Conservation (phyloP, 352 stramenopile species). For the Phytopythium delawarense region DNA sequence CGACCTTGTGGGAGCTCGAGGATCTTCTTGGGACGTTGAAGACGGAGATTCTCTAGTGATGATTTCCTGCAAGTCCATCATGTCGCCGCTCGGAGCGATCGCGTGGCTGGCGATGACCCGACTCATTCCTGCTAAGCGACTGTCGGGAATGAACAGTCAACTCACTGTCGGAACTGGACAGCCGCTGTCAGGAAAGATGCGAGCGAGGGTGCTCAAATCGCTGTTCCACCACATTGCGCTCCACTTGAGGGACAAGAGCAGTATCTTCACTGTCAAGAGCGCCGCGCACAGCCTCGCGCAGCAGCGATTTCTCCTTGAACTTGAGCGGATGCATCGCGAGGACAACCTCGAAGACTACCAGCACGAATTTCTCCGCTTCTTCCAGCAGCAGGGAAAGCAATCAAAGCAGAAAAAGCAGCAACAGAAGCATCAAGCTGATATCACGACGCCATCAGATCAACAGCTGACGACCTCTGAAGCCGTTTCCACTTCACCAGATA, state of each 20-base stretch:
- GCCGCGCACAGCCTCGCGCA: slow-evolving; percentile 37
- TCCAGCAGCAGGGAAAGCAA: slow-evolving; percentile 9
- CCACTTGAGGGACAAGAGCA: slow-evolving; percentile 25
- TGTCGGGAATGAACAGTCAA: neutral
- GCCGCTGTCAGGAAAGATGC: slow-evolving; percentile 21
- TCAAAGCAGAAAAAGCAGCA: neutral
- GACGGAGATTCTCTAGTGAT: neutral
- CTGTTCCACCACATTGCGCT: slow-evolving; percentile 53
- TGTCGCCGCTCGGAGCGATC: neutral
- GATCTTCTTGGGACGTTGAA: neutral
- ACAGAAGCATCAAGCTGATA: neutral
- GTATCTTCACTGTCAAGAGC: slow-evolving; percentile 26
- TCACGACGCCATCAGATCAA: neutral
- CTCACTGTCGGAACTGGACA: neutral
- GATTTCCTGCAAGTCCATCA: neutral
- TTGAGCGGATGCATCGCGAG: slow-evolving; percentile 52
- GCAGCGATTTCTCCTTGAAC: slow-evolving; percentile 46
- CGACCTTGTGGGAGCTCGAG: neutral
- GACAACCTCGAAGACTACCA: slow-evolving; percentile 56
- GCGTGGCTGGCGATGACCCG: neutral
- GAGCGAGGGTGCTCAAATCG: slow-evolving; percentile 37
- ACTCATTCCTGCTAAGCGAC: neutral
- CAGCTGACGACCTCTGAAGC: neutral
- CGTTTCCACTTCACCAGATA: neutral
- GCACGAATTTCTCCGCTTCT: neutral